Evolutionary conservation across 116 monocot genomes (phyloP).

Genomic region (Zostera marina): DNA sequence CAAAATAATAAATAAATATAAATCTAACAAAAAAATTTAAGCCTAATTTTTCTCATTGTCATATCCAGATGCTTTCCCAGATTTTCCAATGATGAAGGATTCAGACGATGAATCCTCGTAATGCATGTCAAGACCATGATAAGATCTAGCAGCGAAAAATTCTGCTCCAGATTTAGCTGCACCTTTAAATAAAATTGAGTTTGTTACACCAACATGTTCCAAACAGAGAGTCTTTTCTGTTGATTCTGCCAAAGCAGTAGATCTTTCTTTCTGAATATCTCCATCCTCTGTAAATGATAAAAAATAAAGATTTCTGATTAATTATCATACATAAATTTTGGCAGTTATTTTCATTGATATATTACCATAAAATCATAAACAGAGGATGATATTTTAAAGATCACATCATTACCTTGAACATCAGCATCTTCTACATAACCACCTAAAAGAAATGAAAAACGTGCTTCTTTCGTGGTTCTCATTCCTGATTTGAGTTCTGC

Average conservation of each 20-base stretch:
- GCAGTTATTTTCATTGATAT: no score
- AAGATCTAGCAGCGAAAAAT: conserved; percentile 70
- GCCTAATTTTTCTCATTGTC: conserved; percentile 19
- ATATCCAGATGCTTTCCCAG: conserved; percentile 73
- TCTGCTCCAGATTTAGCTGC: conserved; percentile 59
- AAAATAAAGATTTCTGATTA: neutral
- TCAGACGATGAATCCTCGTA: conserved; percentile 30
- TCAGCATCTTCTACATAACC: conserved; percentile 63
- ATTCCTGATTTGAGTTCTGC: conserved; percentile 7
- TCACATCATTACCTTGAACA: conserved; percentile 33
- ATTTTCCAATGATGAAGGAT: conserved; percentile 50
- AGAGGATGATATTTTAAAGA: neutral
- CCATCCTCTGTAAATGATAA: conserved; percentile 20
- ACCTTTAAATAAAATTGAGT: conserved; percentile 75
- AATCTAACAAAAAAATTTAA: no score
- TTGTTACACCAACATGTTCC: conserved; percentile 12
- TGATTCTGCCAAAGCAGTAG: conserved; percentile 36
- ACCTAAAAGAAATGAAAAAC: conserved; percentile 91
- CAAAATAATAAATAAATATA: no score
- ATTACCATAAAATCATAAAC: neutral
- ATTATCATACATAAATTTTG: no score
- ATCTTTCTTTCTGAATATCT: conserved; percentile 19
- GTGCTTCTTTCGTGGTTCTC: conserved; percentile 38
- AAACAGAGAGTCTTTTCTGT: conserved; percentile 46
- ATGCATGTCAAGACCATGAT: conserved; percentile 40